Base-by-base conservation (phyloP, 495 filamentous ascomycete species). In the Xylaria cubensis region DNA sequence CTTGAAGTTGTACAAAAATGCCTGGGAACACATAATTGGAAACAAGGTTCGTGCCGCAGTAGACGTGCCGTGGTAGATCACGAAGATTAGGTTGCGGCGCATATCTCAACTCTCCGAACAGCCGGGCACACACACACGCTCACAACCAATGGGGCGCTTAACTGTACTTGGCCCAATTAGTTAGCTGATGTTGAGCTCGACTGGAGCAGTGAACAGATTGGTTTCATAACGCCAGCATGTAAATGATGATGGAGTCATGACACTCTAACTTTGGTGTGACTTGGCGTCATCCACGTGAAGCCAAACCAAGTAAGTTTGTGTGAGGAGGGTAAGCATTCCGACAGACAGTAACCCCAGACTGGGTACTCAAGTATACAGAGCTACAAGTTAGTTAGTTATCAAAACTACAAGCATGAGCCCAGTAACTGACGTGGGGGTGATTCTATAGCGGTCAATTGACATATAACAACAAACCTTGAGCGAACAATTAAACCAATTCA, bases 31-130 rank as follows among this genome's bases (percentile, higher is more conserved):
- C 19, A 19, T 24, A 46, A 19, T 39, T 2, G 9, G 42, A 56
- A 67, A 67, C 65, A 67, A 69, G 67, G 67, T 46, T 61, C 53
- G 67, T 39, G 67, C 65, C 65, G 48, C 50, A 13, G 58, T 61
- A 39, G 58, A 17, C 34, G 4, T 56, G 21, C 50, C 48, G 65
- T 39, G 32, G n/a, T 36, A 50, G 48, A 67, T 67, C 65, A 24
- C 24, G 34, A 32, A 67, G 65, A 67, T 67, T 67, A 56, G 50
- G 48, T 56, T 67, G 32, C 50, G 36, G 65, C 56, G 50, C 32
- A 44, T 50, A 44, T 44, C n/a, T 39, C 34, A 26, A 56, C 9
- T 44, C 34, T 41, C 44, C 32, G 29, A 51, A 34, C 48, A 56
- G 6, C 65, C 6, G 64, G 46, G 46, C 64, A 51, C 39, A 39